Conservation (phyloP, 73 alveolate genomes). For the Paramecium caudatum region DNA sequence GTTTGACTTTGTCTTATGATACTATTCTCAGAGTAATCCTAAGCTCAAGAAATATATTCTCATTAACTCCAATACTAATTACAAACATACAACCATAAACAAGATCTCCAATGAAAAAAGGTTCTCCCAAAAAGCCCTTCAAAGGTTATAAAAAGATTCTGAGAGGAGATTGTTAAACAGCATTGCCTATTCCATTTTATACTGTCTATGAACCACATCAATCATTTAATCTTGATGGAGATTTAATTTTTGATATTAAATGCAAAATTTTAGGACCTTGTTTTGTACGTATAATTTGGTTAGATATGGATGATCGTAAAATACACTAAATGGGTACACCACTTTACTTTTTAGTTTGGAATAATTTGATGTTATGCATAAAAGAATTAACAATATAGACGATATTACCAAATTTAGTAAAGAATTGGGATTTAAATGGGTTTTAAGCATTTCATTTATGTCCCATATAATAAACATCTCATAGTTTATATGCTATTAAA, state of each 20-base stretch:
- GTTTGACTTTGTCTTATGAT: constrained; percentile 19
- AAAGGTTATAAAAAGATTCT: constrained; percentile 14
- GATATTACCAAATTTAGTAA: constrained; percentile 48
- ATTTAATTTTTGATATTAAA: constrained; percentile 17
- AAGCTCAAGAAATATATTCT: constrained; percentile 23
- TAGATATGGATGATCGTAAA: constrained; percentile 1
- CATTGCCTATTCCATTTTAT: constrained; percentile 19
- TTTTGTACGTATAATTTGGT: constrained; percentile 8
- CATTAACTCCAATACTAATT: constrained; percentile 11
- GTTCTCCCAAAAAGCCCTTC: background rate
- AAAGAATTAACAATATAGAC: constrained; percentile 18
- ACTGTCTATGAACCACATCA: background rate
- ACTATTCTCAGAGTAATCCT: background rate
- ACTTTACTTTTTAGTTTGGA: background rate
- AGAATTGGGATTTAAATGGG: constrained; percentile 25
- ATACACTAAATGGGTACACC: constrained; percentile 27
- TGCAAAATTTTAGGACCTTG: constrained; percentile 2
- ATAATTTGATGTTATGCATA: background rate
- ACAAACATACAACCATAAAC: background rate
- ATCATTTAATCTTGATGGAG: constrained; percentile 38
- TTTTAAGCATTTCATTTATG: constrained; percentile 53
- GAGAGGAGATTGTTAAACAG: background rate
- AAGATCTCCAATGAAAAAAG: constrained; percentile 14
- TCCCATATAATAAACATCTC: constrained; percentile 41
- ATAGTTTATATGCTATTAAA: constrained; percentile 57